Base-by-base conservation (phyloP, 805 yeast species). In the Cyberlindnera samutprakarnensis region DNA sequence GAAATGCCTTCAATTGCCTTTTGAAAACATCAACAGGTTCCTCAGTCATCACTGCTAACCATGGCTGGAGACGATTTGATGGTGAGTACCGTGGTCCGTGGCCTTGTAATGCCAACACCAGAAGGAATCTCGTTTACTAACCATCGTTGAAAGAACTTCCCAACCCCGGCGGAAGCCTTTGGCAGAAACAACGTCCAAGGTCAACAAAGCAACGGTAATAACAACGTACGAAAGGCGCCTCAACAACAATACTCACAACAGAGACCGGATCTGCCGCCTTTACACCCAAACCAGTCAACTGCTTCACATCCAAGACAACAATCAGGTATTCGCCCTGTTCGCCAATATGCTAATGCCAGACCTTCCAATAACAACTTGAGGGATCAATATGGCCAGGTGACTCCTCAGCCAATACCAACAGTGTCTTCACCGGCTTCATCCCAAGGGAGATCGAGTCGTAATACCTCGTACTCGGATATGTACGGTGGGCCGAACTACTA, bases 81-180 rank as follows among this genome's bases (percentile, higher is more conserved):
- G 26, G 54, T 49, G 30, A 20, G 52, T 35, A 3, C 15, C 18
- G 18, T 7, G n/a, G n/a, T n/a, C n/a, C n/a, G n/a, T n/a, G n/a
- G n/a, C n/a, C n/a, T n/a, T n/a, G n/a, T n/a, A n/a, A n/a, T n/a
- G n/a, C n/a, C n/a, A n/a, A n/a, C n/a, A n/a, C n/a, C n/a, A n/a
- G n/a, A n/a, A n/a, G n/a, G n/a, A n/a, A n/a, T n/a, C n/a, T n/a
- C n/a, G n/a, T n/a, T n/a, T n/a, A n/a, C n/a, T n/a, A n/a, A n/a
- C n/a, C n/a, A n/a, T n/a, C n/a, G n/a, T n/a, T n/a, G n/a, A n/a
- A 27, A 51, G 54, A 44, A 44, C 30, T 49, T 48, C 27, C 56
- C 56, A 7, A 51, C 56, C 5, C 56, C 56, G 1, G 43, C 49
- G 3, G 52, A 50, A 27, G 55, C 56, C 11, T 51, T 48, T 40